A percentile compares a stretch with the other conserved stretches of the same genome.
phyloP scores from a whole-genome alignment of 2,329 filamentous ascomycete species.

The Colletotrichum destructivum region DNA sequence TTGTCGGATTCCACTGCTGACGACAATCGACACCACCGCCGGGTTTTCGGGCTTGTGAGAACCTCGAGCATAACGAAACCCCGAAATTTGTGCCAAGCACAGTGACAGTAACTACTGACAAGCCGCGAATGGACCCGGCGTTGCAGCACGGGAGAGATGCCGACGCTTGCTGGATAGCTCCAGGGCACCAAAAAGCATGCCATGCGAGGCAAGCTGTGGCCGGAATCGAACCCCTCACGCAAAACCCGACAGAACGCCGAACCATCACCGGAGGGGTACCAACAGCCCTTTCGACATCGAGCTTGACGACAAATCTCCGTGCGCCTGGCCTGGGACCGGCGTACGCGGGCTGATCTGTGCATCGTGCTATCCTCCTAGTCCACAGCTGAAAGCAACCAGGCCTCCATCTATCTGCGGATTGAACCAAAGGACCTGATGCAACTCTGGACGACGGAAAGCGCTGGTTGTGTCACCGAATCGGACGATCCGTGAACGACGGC shows the following conservation, averaged over 20 bases:
- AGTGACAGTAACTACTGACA: neutral
- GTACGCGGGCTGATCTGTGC: constrained; percentile 27
- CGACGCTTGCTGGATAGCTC: constrained; percentile 6
- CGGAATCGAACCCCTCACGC: constrained; percentile 29
- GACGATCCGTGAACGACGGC: constrained; percentile 7
- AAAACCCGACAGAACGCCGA: constrained; percentile 41
- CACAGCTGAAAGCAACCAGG: constrained; percentile 1
- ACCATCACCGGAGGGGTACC: constrained; percentile 31
- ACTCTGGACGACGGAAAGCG: neutral
- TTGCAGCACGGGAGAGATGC: constrained; percentile 15
- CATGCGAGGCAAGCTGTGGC: constrained; percentile 16
- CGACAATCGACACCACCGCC: constrained; percentile 14
- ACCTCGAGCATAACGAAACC: constrained; percentile 8
- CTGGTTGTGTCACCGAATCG: constrained; percentile 24
- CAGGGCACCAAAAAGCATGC: constrained; percentile 5
- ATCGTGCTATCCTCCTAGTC: neutral
- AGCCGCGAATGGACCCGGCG: neutral
- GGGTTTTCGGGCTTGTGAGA: constrained; percentile 7
- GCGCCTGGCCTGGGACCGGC: constrained; percentile 6
- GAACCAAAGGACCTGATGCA: neutral
- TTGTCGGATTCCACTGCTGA: constrained; percentile 20
- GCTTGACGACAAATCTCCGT: constrained; percentile 42
- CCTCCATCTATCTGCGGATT: constrained; percentile 27
- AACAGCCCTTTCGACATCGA: constrained; percentile 9
- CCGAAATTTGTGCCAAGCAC: constrained; percentile 19